phyloP scores from a whole-genome alignment of 2,329 filamentous ascomycete species.

The Aureobasidium mangrovei region DNA sequence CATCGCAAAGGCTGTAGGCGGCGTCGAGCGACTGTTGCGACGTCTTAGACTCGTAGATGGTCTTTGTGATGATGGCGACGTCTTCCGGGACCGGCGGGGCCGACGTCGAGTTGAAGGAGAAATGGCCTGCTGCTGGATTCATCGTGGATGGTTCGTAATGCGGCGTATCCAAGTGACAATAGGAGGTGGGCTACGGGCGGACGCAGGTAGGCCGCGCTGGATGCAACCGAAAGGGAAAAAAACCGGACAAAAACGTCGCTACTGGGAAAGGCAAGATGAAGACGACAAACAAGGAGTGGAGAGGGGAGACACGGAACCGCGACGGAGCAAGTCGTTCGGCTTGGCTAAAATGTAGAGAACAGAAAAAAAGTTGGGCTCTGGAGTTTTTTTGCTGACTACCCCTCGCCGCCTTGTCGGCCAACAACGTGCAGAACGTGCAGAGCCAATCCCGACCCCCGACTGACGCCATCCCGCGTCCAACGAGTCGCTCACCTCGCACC shows the following conservation, averaged over 20 bases:
- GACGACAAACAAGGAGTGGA: constrained; percentile 21
- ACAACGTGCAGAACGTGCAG: no score
- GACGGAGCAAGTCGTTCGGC: no score
- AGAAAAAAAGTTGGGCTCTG: no score
- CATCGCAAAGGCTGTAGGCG: constrained; percentile 55
- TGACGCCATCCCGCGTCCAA: no score
- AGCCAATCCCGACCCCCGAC: no score
- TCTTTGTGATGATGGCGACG: constrained; percentile 33
- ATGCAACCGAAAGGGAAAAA: neutral
- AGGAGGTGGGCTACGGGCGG: neutral
- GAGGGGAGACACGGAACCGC: constrained; percentile 17
- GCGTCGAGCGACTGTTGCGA: constrained; percentile 52
- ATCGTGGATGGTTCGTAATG: constrained; percentile 38
- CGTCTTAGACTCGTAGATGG: constrained; percentile 42
- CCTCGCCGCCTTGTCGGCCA: no score
- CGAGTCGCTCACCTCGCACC: no score
- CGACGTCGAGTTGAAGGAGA: constrained; percentile 36
- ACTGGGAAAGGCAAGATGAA: neutral
- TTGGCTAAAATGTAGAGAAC: no score
- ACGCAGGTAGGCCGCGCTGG: neutral
- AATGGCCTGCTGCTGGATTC: constrained; percentile 34
- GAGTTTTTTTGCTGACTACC: no score
- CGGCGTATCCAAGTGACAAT: constrained; percentile 5
- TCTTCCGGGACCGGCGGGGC: constrained; percentile 40
- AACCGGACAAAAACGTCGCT: neutral